These are phyloP conservation scores for Aulographum hederae DNA, from an alignment of 2,329 filamentous ascomycete genomes.

Conservation along the genomic window DNA sequence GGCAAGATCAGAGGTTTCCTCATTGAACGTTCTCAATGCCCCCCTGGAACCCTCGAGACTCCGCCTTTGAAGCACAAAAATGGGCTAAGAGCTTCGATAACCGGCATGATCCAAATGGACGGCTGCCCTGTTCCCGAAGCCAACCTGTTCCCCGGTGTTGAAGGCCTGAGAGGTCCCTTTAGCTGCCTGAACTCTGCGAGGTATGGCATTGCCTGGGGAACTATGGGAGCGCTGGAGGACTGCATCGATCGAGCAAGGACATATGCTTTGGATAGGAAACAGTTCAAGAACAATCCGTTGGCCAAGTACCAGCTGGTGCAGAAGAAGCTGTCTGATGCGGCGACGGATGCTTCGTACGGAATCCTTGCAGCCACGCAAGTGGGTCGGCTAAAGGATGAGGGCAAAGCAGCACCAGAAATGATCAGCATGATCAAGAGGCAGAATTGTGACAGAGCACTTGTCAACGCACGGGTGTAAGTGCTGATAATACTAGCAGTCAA, in stretches of 20 bases:
- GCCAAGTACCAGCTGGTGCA: conserved; percentile 94
- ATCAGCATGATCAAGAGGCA: conserved; percentile 93
- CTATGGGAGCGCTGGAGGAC: conserved; percentile 88
- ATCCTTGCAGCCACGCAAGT: conserved; percentile 84
- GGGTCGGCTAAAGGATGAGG: conserved; percentile 79
- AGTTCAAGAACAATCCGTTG: conserved; percentile 90
- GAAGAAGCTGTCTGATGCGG: conserved; percentile 90
- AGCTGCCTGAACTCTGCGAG: conserved; percentile 86
- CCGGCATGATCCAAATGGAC: conserved; percentile 95
- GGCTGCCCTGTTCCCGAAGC: conserved; percentile 71
- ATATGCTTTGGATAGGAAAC: conserved; percentile 83
- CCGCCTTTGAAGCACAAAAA: conserved; percentile 91
- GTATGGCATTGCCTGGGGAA: conserved; percentile 84
- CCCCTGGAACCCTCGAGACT: conserved; percentile 76
- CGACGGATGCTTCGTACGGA: conserved; percentile 79
- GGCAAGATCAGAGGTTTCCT: conserved; percentile 91
- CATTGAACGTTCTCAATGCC: conserved; percentile 69
- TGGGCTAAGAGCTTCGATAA: conserved; percentile 79
- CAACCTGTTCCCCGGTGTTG: conserved; percentile 86
- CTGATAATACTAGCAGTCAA: too few species aligned
- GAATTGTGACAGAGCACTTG: conserved; percentile 82
- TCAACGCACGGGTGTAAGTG: conserved; percentile 49
- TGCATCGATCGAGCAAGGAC: conserved; percentile 62
- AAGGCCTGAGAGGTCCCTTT: conserved; percentile 79
- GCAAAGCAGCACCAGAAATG: conserved; percentile 83